A percentile compares a stretch with the other conserved stretches of the same genome.
phyloP scores from a whole-genome alignment of 225 moss, liverwort and hornwort species.

The Neckera pumila region DNA sequence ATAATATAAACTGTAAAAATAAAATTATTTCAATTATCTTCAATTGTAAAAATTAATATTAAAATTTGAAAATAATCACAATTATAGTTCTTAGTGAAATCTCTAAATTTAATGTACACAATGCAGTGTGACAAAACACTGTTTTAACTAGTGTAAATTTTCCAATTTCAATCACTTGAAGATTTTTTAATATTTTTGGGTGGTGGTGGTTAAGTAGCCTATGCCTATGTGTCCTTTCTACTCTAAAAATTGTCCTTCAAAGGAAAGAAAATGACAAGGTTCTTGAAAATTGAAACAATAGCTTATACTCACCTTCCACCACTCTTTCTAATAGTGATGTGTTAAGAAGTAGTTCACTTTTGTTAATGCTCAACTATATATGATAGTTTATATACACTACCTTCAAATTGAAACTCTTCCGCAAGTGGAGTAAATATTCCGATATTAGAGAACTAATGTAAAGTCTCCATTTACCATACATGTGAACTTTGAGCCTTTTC shows the following conservation, averaged over 20 bases:
- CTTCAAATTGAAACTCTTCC: not conserved
- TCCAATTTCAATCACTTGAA: not conserved
- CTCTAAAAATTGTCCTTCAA: not conserved
- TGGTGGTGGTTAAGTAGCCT: not conserved
- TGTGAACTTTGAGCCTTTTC: not conserved
- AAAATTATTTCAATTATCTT: too few relatives aligned
- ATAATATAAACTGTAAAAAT: not conserved
- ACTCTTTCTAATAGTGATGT: not conserved
- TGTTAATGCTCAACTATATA: not conserved
- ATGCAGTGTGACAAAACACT: not conserved
- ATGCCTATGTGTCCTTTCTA: too few relatives aligned
- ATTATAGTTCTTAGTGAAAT: too few relatives aligned
- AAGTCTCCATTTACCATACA: not conserved
- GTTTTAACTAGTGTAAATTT: not conserved
- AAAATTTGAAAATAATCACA: accelerated
- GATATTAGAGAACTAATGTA: not conserved
- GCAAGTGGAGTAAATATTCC: not conserved
- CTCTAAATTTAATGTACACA: too few relatives aligned
- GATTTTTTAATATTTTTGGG: not conserved
- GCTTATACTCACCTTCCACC: too few relatives aligned
- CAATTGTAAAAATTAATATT: not conserved
- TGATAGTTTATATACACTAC: not conserved
- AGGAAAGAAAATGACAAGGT: too few relatives aligned
- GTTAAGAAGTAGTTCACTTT: not conserved
- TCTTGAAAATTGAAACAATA: too few relatives aligned